Conservation (phyloP, 495 filamentous ascomycete genomes). For the Articulospora tetracladia region DNA sequence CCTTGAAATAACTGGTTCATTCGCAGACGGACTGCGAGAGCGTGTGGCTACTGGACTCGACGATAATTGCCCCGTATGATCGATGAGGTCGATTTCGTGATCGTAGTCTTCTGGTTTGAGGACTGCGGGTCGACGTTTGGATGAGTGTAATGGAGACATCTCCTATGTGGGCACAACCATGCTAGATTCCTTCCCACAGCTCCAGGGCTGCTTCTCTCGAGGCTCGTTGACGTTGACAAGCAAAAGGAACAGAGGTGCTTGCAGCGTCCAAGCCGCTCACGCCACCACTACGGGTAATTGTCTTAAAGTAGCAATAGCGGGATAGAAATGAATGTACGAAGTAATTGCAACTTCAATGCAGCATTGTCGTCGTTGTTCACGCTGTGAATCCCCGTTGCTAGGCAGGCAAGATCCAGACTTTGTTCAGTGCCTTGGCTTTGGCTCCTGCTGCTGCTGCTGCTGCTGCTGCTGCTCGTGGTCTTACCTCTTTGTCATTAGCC, state of each 20-base stretch:
- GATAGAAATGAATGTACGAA: neutral
- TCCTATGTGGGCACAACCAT: slow-evolving; percentile 14
- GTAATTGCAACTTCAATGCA: neutral
- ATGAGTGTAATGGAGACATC: slow-evolving; percentile 23
- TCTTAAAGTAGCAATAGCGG: neutral
- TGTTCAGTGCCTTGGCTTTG: neutral
- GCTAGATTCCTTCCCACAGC: neutral
- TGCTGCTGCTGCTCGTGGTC: no score
- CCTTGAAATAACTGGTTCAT: slow-evolving; percentile 1
- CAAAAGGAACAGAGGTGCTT: slow-evolving; percentile 4
- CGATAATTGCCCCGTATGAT: slow-evolving; percentile 32
- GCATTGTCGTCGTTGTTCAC: neutral
- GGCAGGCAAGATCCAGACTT: neutral
- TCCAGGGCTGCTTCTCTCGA: slow-evolving; percentile 5
- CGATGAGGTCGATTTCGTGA: slow-evolving; percentile 56
- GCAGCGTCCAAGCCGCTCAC: neutral
- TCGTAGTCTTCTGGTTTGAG: slow-evolving; percentile 54
- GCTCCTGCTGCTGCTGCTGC: neutral
- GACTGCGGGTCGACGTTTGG: slow-evolving; percentile 38
- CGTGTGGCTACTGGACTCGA: neutral
- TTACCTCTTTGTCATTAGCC: neutral
- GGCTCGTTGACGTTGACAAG: neutral
- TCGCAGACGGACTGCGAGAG: slow-evolving; percentile 8
- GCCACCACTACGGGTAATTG: neutral
- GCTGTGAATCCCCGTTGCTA: neutral